Base-by-base conservation (phyloP, 2,329 filamentous ascomycete species). In the Microcera coccophila region DNA sequence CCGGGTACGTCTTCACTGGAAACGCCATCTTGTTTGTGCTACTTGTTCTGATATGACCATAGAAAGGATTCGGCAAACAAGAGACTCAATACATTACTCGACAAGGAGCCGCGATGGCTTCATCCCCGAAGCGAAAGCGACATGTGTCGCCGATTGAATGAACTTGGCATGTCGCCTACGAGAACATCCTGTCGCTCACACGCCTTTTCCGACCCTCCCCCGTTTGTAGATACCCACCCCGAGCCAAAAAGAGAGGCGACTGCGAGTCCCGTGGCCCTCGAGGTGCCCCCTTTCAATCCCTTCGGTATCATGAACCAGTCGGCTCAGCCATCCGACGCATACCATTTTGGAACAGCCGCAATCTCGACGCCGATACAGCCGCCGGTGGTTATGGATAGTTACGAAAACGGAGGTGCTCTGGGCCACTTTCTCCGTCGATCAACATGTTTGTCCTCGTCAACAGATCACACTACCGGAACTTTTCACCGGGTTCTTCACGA, bases 31-130 rank as follows among this genome's bases (percentile, higher is more conserved):
- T 20, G 8, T 17, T 11, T 19, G 16, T 35, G 29, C 29, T 10
- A 16, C 31, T 35, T 17, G 8, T 20, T 11, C 33, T 35, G 18
- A 35, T 17, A 5, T n/a, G 9, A 16, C 36, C 41, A 44, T 43
- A 78, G 76, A 28, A 73, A 73, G 52, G 77, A 80, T 52, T 79
- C 78, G 20, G 76, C 74, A 24, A 76, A 78, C 54, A 81, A 81
- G 62, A 78, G 74, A 17, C 71, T 81, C 49, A 74, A 75, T 41
- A 64, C 67, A 7, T 70, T 79, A 47, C 69, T 81, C 22, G 77
- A 79, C 49, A 78, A 81, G 47, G 75, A 82, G 28, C 75, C 77
- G 21, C 70, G 78, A 56, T 79, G 77, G 69, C 65, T 81, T 38
- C 72, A 75, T 16, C 76, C 78, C 1, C 71, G 69, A 45, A 70